Evolutionary conservation across 2,329 filamentous ascomycete genomes (phyloP).

Genomic region (Phialemonium atrogriseum): DNA sequence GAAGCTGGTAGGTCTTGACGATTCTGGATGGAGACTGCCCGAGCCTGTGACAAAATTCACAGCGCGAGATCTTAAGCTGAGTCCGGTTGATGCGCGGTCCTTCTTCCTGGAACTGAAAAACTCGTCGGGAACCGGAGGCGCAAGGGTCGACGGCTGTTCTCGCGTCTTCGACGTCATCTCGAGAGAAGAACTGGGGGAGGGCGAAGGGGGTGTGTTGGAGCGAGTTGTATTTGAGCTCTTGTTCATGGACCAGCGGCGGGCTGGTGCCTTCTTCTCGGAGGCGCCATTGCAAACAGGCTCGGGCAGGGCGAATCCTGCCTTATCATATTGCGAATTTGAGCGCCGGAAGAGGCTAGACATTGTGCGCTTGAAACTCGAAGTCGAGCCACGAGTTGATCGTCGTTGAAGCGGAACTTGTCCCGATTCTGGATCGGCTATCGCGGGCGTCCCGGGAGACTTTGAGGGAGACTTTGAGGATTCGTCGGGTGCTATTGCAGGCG

Average conservation of each 20-base stretch:
- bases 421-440: constrained; percentile 17
- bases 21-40: too few relatives aligned
- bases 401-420: constrained; percentile 24
- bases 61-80: constrained; percentile 37
- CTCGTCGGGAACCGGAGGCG: constrained; percentile 33
- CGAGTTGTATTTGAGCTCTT: constrained; percentile 36
- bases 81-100: constrained; percentile 40
- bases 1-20: too few relatives aligned
- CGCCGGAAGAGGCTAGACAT: constrained; percentile 42
- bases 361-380: constrained; percentile 38
- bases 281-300: constrained; percentile 11
- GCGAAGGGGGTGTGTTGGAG: constrained; percentile 41
- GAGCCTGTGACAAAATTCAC: constrained; percentile 45
- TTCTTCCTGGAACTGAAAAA: constrained; percentile 40
- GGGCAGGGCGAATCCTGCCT: constrained; percentile 13
- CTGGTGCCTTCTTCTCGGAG: constrained; percentile 20
- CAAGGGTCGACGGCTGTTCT: constrained; percentile 14
- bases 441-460: constrained; percentile 6
- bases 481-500: constrained; percentile 6
- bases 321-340: constrained; percentile 26
- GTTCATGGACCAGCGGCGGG: constrained; percentile 37
- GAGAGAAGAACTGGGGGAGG: constrained; percentile 38
- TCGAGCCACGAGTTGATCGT: constrained; percentile 30
- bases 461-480: constrained; percentile 4
- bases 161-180: constrained; percentile 27